These are phyloP conservation scores for Neofusicoccum umdonicola DNA, from an alignment of 2,329 filamentous ascomycete species.

Conservation along the genomic window DNA sequence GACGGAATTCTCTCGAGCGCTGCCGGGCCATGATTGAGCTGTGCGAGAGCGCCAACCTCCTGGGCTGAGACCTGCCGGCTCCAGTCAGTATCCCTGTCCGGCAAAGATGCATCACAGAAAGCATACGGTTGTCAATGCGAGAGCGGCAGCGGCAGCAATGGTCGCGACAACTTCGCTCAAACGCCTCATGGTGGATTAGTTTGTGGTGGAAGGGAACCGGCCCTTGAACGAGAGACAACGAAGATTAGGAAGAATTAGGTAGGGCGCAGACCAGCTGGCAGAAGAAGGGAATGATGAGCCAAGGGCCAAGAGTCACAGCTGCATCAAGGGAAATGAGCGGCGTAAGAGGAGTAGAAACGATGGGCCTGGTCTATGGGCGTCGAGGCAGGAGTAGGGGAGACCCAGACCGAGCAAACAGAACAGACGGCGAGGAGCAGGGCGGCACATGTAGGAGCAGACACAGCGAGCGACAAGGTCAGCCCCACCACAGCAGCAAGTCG, in stretches of 20 bases:
- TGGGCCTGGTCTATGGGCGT: not conserved
- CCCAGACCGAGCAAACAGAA: slow-evolving; percentile 3
- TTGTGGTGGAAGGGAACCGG: slow-evolving; percentile 8
- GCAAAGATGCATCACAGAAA: not conserved
- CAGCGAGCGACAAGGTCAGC: not conserved
- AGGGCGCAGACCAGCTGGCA: slow-evolving; percentile 10
- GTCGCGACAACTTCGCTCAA: slow-evolving; percentile 4
- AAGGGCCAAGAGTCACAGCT: not conserved
- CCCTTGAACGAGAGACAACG: slow-evolving; percentile 13
- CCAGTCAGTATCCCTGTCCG: not conserved
- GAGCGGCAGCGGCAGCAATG: not conserved
- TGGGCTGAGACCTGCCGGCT: not conserved
- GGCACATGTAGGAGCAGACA: not conserved
- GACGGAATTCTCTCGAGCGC: not conserved
- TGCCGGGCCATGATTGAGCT: slow-evolving; percentile 2
- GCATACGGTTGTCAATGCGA: not conserved
- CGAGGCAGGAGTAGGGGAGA: not conserved
- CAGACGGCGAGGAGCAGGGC: not conserved
- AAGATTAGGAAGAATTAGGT: not conserved
- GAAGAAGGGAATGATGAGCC: slow-evolving; percentile 1
- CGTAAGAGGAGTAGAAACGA: not conserved
- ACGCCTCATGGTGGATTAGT: slow-evolving; percentile 3
- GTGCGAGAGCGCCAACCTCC: slow-evolving; percentile 1
- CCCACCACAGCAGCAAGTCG: slow-evolving; percentile 1
- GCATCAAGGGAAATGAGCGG: slow-evolving; percentile 10